phyloP scores from a whole-genome alignment of 495 filamentous ascomycete genomes.

The Amphirosellinia nigrospora region DNA sequence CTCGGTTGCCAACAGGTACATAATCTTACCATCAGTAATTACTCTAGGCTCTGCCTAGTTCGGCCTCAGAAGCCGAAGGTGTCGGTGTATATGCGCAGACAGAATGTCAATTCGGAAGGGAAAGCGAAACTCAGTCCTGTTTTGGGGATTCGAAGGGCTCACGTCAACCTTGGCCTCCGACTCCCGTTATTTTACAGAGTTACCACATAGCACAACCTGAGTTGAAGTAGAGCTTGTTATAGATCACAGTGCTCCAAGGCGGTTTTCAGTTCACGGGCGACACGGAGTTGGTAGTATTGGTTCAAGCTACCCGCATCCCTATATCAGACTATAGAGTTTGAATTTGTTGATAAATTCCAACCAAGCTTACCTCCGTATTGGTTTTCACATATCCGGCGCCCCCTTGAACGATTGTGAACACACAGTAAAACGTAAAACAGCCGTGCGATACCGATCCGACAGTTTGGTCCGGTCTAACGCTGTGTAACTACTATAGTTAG shows the following conservation, averaged over 20 bases:
- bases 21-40: not conserved
- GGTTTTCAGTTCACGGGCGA: not conserved
- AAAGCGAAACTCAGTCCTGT: not conserved
- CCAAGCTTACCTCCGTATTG: not conserved
- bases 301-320: not conserved
- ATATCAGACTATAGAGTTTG: constrained; percentile 18
- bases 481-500: constrained; percentile 22
- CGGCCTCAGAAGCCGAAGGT: not conserved
- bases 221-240: constrained; percentile 1
- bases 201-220: not conserved
- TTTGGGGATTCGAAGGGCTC: not conserved
- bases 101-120: constrained; percentile 8
- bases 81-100: not conserved
- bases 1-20: constrained; percentile 11
- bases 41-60: not conserved
- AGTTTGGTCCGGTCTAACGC: constrained; percentile 20
- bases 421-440: not conserved
- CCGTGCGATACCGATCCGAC: constrained; percentile 9
- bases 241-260: not conserved
- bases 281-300: not conserved
- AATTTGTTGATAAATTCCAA: not conserved
- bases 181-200: not conserved
- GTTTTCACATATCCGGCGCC: not conserved
- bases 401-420: not conserved
- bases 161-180: not conserved